Evolutionary conservation across 2,329 filamentous ascomycete species (phyloP), one percentile per base, ranked within the genome.

Genomic region (Aspergillus sp.): DNA sequence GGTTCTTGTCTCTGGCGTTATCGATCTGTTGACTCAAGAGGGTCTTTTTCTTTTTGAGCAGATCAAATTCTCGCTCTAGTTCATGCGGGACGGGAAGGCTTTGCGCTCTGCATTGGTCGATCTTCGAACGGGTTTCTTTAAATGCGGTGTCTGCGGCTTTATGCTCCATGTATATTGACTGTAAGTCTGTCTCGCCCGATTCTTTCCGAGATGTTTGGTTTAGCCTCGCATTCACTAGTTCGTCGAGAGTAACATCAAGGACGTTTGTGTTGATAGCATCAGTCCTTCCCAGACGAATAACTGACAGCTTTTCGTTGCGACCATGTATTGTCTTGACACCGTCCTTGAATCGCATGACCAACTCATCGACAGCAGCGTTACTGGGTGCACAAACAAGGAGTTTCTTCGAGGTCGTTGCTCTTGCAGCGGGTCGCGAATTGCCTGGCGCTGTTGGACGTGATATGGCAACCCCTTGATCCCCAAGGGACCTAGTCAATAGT

Each of bases 351-450:
- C 95, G 89, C 73, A 97, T 87, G 17, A 99, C 95, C 61, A 99
- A 74, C 73, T 99, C 95, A 71, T 99, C 95, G 5, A 99, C 95
- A 32, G 95, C 95, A 6, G 95, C 95, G 74, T 99, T 99, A 81
- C 93, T 98, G 13, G 95, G 95, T n/a, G 95, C 95, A 70, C 95
- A 99, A 22, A 99, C 91, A 24, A 99, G 83, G 24, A 99, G 81
- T 74, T 98, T 99, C 76, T 96, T 97, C 2, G 84, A 71, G 1
- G 71, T 68, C 43, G 68, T 73, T 60, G 68, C 72, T 65, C 70
- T 72, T 61, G 64, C 66, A 58, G 62, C 68, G 51, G 66, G 65
- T 62, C 71, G 64, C 44, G 61, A 49, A n/a, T 76, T 62, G 66
- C 74, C 59, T 68, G 70, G 65, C 72, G 73, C 58, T 20, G 51